Evolutionary conservation across 1,139 yeast species (phyloP), one percentile per base, ranked within the genome.

Genomic region (Lodderomyces elongisporus): DNA sequence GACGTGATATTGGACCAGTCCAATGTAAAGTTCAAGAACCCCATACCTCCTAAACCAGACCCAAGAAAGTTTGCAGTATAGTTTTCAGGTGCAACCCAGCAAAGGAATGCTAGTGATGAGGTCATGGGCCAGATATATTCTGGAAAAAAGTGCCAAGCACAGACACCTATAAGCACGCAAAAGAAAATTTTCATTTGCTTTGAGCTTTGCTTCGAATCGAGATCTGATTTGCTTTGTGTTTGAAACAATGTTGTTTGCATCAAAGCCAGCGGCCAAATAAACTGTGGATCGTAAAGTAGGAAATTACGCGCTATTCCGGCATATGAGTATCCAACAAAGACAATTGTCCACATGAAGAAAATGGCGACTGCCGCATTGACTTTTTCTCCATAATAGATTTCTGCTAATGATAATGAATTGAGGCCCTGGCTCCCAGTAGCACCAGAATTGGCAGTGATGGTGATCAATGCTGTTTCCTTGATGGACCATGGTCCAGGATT

Each of bases 401-500:
- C 66, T 1, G 72, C 72, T 28, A 69, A 46, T 0, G 74, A 60
- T 12, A 68, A 43, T 0, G 69, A 58, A 23, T 52, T 54, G 1
- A 72, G 65, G n/a, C 70, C 74, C 36, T 57, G 53, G 34, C 61
- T 66, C 2, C 73, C 74, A 1, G 74, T 68, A 4, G 74, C 74
- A 14, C 74, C 67, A 33, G 66, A 57, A 16, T 62, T 65, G 0
- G 73, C 74, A 1, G 74, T 64, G 14, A 69, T 54, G 2, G 74
- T 66, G 9, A 67, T 57, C 48, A 67, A 42, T 1, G 65, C 70
- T 0, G 71, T 60, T 43, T 70, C 74, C 36, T 67, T 66, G 16
- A 68, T 60, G 2, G 70, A 53, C 72, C 72, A 69, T 1, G 74
- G 74, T 1, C 72, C 69, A 0, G 74, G 73, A 37, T 67, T 67